Evolutionary conservation across 2,329 filamentous ascomycete genomes (phyloP).

Genomic region (Clonostachys byssicola): DNA sequence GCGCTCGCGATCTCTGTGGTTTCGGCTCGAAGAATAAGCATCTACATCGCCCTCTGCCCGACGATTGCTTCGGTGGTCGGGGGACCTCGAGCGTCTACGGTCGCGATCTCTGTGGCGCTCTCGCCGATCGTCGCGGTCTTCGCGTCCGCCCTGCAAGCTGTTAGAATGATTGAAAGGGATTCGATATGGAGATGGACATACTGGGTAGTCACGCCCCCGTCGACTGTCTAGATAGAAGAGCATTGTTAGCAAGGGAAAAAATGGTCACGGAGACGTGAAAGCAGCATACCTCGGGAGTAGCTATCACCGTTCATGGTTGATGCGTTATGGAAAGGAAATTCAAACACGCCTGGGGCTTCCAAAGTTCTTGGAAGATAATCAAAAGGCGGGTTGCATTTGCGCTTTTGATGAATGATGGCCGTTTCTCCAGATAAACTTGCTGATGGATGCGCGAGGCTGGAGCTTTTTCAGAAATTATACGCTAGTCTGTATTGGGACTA

Average conservation of each 20-base stretch:
- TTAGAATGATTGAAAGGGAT: neutral
- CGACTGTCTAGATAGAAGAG: conserved; percentile 34
- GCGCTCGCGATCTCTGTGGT: conserved; percentile 87
- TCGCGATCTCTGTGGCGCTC: conserved; percentile 42
- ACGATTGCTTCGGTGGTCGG: conserved; percentile 63
- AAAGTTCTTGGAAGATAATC: conserved; percentile 7
- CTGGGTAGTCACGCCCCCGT: conserved; percentile 51
- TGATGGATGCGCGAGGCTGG: conserved; percentile 4
- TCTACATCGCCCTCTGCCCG: conserved; percentile 78
- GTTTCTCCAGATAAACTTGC: neutral
- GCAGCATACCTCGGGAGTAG: conserved; percentile 69
- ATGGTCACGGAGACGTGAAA: conserved; percentile 12
- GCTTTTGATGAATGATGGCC: conserved; percentile 3
- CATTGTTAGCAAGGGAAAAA: conserved; percentile 20
- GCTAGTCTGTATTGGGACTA: neutral
- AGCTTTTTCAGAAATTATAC: conserved; percentile 4
- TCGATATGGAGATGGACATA: conserved; percentile 24
- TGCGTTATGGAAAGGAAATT: conserved; percentile 5
- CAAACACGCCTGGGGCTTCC: conserved; percentile 2
- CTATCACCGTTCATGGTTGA: conserved; percentile 77
- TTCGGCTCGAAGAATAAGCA: conserved; percentile 88
- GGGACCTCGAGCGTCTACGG: conserved; percentile 81
- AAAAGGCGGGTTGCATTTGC: conserved; percentile 1
- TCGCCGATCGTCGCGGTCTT: conserved; percentile 27
- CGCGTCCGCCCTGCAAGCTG: conserved; percentile 2